phyloP scores from a whole-genome alignment of 2,329 filamentous ascomycete species.

The Pestalotiopsis sp. region DNA sequence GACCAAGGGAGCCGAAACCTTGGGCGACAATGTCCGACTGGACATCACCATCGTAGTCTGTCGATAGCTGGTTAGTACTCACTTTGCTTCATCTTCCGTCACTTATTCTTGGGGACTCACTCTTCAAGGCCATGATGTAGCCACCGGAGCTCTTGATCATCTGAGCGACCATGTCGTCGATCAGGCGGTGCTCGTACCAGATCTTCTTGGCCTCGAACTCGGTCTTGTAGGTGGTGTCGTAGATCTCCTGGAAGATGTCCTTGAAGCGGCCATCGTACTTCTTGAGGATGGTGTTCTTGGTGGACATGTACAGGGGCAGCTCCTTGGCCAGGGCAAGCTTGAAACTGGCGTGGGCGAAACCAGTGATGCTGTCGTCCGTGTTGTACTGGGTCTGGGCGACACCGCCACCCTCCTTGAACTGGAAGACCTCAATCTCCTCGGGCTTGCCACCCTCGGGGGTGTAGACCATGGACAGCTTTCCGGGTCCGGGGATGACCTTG shows the following conservation, averaged over 20 bases:
- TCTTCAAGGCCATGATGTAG: constrained; percentile 98
- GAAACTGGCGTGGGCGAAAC: constrained; percentile 95
- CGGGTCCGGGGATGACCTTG: constrained; percentile 75
- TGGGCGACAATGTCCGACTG: constrained; percentile 98
- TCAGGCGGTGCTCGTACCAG: constrained; percentile 99
- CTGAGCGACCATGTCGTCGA: constrained; percentile 99
- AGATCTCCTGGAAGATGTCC: constrained; percentile 98
- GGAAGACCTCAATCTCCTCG: constrained; percentile 84
- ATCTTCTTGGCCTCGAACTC: constrained; percentile 89
- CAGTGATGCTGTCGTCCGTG: constrained; percentile 90
- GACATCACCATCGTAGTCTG: constrained; percentile 98
- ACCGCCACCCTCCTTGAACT: constrained; percentile 84
- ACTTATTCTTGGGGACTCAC: constrained; percentile 49
- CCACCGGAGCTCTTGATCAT: constrained; percentile 99
- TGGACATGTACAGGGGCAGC: constrained; percentile 98
- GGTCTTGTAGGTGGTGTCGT: constrained; percentile 81
- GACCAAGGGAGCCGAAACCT: constrained; percentile 94
- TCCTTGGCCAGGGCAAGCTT: constrained; percentile 88
- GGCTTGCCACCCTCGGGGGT: constrained; percentile 82
- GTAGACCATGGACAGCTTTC: constrained; percentile 92
- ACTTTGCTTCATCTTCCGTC: not conserved
- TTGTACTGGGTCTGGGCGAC: constrained; percentile 98
- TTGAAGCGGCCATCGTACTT: constrained; percentile 99
- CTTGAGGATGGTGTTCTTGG: constrained; percentile 99
- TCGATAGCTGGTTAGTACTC: constrained; percentile 3